phyloP scores from a whole-genome alignment of 1,139 yeast genomes.

The Debaryomycetaceae sp. region DNA sequence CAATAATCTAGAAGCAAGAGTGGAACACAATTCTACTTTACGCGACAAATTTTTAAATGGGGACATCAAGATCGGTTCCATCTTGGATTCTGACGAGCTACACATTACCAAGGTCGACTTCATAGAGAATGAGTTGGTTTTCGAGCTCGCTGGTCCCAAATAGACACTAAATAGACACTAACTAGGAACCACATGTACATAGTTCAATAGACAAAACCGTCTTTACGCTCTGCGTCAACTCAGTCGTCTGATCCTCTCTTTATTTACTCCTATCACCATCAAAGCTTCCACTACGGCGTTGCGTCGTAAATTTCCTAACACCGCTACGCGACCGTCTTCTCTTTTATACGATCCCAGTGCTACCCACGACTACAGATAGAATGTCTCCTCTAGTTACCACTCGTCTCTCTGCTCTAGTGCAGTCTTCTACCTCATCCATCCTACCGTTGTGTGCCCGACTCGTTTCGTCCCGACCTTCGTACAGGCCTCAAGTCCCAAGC shows the following conservation, averaged over 20 bases:
- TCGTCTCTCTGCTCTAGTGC: not conserved
- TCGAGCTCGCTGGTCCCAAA: slow-evolving; percentile 12
- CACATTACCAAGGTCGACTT: slow-evolving; percentile 26
- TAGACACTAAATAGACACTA: not conserved
- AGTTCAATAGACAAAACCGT: not conserved
- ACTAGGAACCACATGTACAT: not conserved
- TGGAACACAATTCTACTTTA: slow-evolving; percentile 21
- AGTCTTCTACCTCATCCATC: not conserved
- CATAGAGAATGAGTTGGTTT: slow-evolving; percentile 30
- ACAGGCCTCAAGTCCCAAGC: too few species aligned
- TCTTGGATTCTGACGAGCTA: slow-evolving; percentile 17
- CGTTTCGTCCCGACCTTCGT: not conserved
- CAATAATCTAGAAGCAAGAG: slow-evolving; percentile 19
- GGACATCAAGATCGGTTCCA: slow-evolving; percentile 21
- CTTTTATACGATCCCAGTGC: too few species aligned
- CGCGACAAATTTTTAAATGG: slow-evolving; percentile 18
- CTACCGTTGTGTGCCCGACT: not conserved
- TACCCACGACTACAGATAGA: too few species aligned
- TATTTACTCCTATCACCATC: too few species aligned
- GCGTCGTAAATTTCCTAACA: too few species aligned
- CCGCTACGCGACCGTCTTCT: too few species aligned
- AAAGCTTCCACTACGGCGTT: too few species aligned
- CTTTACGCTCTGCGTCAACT: too few species aligned
- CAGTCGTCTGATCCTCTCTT: too few species aligned
- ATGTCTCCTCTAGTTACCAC: not conserved